Base-by-base conservation (phyloP, 1,284 basidiomycete species). In the Austropuccinia psidii region DNA sequence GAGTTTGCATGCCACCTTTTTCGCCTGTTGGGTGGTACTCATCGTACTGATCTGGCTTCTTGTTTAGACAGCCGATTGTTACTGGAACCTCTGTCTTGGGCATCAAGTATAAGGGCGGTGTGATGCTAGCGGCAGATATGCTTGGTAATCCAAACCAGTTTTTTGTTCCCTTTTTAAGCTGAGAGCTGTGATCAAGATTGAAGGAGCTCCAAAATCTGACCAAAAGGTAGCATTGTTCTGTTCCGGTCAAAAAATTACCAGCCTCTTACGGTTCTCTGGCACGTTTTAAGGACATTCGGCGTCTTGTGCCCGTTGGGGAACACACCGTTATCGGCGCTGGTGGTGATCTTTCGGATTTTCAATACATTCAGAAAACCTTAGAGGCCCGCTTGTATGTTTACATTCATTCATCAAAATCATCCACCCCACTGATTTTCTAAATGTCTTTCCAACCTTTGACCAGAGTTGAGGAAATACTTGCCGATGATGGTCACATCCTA, bases 71-170 rank as follows among this genome's bases (percentile, higher is more conserved):
- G 79, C 95, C 96, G 7, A 89, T 98, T 76, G 93, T 98, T 17
- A 98, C 95, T 0, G 96, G 95, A 77, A 96, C 95, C 4, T 94
- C 91, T 72, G 92, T 98, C 8, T 85, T 98, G 45, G 96, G 90
- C 6, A 85, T 98, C 81, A 90, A 90, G 82, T 98, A 87, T 86
- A 93, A 94, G 81, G 93, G 92, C 78, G 95, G 96, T 2, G 88
- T 98, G 77, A 97, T 99, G 92, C 88, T 99, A 84, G 93, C 96
- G n/a, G 92, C 96, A 41, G 95, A 99, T 84, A 98, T 90, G 78
- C 88, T 98, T 64, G 93, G 93, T 93, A 79, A 76, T 77, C 77
- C 8, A n/a, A n/a, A n/a, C n/a, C n/a, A n/a, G n/a, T 39, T 45
- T 55, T 37, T 24, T 19, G 37, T 33, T 21, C 27, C 43, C 17